Percentiles rank a stretch among this genome's conserved stretches.
Conservation (phyloP, 2,329 filamentous ascomycete genomes). For the Magnaporthiopsis poae region DNA sequence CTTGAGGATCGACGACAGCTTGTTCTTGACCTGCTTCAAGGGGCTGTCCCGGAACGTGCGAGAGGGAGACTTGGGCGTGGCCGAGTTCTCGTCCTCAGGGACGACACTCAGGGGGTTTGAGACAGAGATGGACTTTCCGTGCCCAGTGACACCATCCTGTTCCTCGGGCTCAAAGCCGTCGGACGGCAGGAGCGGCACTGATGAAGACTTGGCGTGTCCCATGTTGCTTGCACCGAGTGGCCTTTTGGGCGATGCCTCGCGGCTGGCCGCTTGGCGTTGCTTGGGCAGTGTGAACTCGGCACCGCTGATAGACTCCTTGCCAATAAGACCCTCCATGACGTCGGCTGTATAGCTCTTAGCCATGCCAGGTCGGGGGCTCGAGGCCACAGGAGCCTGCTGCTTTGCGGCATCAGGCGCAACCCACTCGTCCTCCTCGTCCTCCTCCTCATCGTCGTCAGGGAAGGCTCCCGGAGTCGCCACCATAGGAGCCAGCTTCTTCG, state of each 20-base stretch:
- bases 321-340: slow-evolving; percentile 46
- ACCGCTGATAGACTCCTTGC: slow-evolving; percentile 38
- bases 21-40: slow-evolving; percentile 84
- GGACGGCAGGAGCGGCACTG: slow-evolving; percentile 44
- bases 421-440: slow-evolving; percentile 51
- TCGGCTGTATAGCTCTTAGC: slow-evolving; percentile 54
- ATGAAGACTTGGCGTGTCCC: slow-evolving; percentile 52
- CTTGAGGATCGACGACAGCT: slow-evolving; percentile 81
- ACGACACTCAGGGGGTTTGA: slow-evolving; percentile 48
- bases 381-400: slow-evolving; percentile 25
- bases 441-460: slow-evolving; percentile 45
- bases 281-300: slow-evolving; percentile 36
- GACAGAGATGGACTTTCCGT: slow-evolving; percentile 51
- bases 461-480: slow-evolving; percentile 47
- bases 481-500: slow-evolving; percentile 22
- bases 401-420: slow-evolving; percentile 41
- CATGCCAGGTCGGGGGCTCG: slow-evolving; percentile 41
- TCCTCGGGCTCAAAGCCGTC: slow-evolving; percentile 11
- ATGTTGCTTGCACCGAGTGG: slow-evolving; percentile 22
- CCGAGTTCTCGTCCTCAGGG: slow-evolving; percentile 28
- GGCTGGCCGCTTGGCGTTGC: slow-evolving; percentile 24
- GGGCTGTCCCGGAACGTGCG: slow-evolving; percentile 60
- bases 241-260: slow-evolving; percentile 27
- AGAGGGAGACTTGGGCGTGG: slow-evolving; percentile 49
- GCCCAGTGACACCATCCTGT: slow-evolving; percentile 19